Base-by-base conservation (phyloP, 2,329 filamentous ascomycete species). In the Xylariaceae sp. region DNA sequence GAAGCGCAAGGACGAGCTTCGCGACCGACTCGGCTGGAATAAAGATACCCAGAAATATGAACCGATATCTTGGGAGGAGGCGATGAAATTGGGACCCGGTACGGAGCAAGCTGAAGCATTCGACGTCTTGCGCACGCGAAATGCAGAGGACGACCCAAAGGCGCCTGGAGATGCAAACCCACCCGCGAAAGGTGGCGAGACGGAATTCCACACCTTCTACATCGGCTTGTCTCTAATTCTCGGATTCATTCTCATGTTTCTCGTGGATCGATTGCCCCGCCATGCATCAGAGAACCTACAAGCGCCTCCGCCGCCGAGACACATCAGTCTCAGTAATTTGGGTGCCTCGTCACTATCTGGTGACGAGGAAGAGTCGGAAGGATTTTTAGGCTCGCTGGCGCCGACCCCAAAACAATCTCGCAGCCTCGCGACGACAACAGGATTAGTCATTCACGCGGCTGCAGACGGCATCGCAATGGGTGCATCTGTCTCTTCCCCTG, bases 381-480 rank as follows among this genome's bases (percentile, higher is more conserved):
- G 80, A 1, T 86, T 87, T 59, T 65, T 86, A 22, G 80, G 79
- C 44, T 83, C 75, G 31, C 75, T 83, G 63, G 74, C 78, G 13
- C 81, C 79, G 13, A 78, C 75, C 10, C 82, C 79, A 10, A 81
- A 78, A 60, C 78, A 81, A 51, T 80, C 80, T 10, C 80, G 83
- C 51, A 83, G 82, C 50, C 76, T 91, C 49, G 88, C 89, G n/a
- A 92, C 93, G 2, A 99, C 94, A 0, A 88, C 89, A 1, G 94
- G 94, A 0, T 77, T 99, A n/a, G 89, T 97, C 5, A 97, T 99
- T 52, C 94, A 99, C 69, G 90, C 94, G 0, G 89, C 89, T 2
- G 93, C 94, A 2, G 94, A 99, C 65, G 94, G 94, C 14, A 96
- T 99, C 56, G 94, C 94, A 2, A 86, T 99, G 72, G 94, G 94